Evolutionary conservation across 768 basidiomycete genomes (phyloP), one percentile per base, ranked within the genome.

Genomic region (Macrolepiota albuminosa): DNA sequence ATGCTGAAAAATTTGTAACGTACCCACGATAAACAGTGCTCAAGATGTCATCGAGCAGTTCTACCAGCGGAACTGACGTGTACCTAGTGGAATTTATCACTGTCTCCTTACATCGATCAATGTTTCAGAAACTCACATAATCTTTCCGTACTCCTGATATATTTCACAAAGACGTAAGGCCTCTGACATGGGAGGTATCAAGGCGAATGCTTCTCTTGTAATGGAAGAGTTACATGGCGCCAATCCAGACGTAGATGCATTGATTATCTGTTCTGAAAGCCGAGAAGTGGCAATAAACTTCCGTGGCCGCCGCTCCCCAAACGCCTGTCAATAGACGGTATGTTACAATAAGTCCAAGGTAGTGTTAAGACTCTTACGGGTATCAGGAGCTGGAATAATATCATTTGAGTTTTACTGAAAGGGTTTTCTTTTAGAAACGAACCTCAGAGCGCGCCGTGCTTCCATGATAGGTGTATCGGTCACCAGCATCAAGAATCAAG

Each of bases 391-490:
- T 87, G 59, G 37, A 56, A 65, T 58, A 33, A 37, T 58, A 31
- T 34, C 7, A 58, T 4, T 61, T 55, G 33, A 50, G 36, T 39
- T 24, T 6, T 36, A 34, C 6, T 33, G 6, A 3, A 42, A 48
- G 39, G 10, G 2, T 39, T 14, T 49, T n/a, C 33, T 31, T 9
- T 34, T 51, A 31, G 26, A 53, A 11, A 65, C 80, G 54, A 63
- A 88, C 87, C 78, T 90, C 88, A 26, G 85, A 78, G 40, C 86
- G 81, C 6, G 89, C 84, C 0, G 86, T 89, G 59, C 79, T 78
- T 18, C 89, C 87, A 59, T 85, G 75, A 68, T 85, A 87, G 39
- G 71, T 78, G 0, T 80, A 76, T 62, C 83, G 82, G 0, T 84
- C 84, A 50, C 79, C 69, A 26, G 77, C 68, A n/a, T 80, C 83